Percentiles rank a stretch among this genome's conserved stretches.
Conservation (phyloP, 2,329 filamentous ascomycete species). For the Dactylellina sp. region DNA sequence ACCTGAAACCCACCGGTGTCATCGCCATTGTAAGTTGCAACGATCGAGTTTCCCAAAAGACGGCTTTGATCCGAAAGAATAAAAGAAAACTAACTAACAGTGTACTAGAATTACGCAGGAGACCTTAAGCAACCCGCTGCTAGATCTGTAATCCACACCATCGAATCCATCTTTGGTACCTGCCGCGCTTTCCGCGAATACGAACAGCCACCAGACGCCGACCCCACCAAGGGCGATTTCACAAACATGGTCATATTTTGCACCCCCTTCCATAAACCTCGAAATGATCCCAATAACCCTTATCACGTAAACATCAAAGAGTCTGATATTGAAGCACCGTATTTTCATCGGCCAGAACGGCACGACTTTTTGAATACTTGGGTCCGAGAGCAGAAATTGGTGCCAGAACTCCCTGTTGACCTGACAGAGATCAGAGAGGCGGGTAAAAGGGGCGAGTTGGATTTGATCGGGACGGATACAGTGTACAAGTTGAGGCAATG, state of each 20-base stretch:
- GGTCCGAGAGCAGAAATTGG: conserved; percentile 76
- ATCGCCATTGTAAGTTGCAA: conserved; percentile 80
- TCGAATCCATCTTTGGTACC: conserved; percentile 82
- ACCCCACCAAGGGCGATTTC: conserved; percentile 74
- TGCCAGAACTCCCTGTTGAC: conserved; percentile 78
- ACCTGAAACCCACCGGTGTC: conserved; percentile 82
- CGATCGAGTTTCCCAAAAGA: conserved; percentile 4
- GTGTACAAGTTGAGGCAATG: conserved; percentile 73
- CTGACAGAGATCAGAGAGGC: conserved; percentile 58
- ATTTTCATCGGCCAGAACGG: conserved; percentile 74
- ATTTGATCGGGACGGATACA: conserved; percentile 65
- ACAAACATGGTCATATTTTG: conserved; percentile 98
- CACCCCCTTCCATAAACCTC: conserved; percentile 70
- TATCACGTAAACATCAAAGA: conserved; percentile 64
- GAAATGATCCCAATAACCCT: conserved; percentile 60
- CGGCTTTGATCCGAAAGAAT: conserved; percentile 40
- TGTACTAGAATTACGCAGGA: conserved; percentile 85
- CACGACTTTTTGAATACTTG: conserved; percentile 79
- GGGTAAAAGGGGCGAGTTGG: conserved; percentile 60
- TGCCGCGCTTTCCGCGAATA: conserved; percentile 92
- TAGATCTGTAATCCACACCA: conserved; percentile 82
- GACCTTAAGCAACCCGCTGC: conserved; percentile 83
- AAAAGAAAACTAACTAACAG: neutral
- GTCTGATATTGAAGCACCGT: conserved; percentile 58
- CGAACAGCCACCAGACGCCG: conserved; percentile 67